Evolutionary conservation across 2,329 filamentous ascomycete genomes (phyloP).

Genomic region (Talaromyces sp.): DNA sequence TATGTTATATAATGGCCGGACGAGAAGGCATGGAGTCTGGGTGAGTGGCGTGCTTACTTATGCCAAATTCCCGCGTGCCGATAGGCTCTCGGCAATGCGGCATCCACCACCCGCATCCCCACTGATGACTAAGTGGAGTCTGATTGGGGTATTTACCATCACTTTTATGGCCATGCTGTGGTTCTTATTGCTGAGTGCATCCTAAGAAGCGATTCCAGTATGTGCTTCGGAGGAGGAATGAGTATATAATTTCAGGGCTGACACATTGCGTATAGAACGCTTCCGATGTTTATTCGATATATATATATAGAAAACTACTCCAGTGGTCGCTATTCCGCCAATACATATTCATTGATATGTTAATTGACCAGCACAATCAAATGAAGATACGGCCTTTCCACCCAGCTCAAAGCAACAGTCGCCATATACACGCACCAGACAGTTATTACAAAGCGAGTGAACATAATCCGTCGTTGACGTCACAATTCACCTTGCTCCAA

Average conservation of each 20-base stretch:
- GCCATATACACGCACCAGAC: not conserved
- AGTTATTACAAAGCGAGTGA: not conserved
- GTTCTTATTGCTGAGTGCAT: not conserved
- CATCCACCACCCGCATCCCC: not conserved
- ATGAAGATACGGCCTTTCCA: too few species aligned
- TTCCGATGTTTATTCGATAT: not conserved
- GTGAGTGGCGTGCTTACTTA: not conserved
- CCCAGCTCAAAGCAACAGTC: not conserved
- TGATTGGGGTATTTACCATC: too few species aligned
- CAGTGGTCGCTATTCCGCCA: too few species aligned
- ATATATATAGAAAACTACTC: not conserved
- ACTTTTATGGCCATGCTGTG: not conserved
- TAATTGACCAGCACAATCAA: too few species aligned
- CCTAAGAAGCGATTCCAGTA: not conserved
- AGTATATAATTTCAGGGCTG: not conserved
- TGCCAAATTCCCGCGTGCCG: not conserved
- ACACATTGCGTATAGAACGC: not conserved
- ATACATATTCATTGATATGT: not conserved
- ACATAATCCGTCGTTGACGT: not conserved
- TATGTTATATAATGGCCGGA: not conserved
- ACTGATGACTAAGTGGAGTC: not conserved
- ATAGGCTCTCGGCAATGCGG: not conserved
- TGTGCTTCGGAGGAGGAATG: too few species aligned
- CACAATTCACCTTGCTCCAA: not conserved
- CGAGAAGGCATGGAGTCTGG: not conserved